These are phyloP conservation scores for Tulasnella calospora DNA, from an alignment of 768 basidiomycete species.

Conservation along the genomic window DNA sequence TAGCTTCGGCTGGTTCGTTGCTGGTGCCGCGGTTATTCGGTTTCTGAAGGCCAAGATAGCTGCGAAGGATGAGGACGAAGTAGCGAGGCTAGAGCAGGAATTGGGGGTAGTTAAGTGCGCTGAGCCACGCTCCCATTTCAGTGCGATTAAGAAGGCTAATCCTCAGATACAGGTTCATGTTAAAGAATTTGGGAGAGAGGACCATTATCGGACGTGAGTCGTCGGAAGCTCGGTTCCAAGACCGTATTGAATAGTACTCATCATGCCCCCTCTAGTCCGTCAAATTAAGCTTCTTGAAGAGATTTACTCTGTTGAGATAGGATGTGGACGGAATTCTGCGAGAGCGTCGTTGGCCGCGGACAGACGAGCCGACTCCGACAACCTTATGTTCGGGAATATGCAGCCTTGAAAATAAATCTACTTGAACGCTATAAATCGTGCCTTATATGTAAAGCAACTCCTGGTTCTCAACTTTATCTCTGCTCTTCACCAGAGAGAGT, in stretches of 20 bases:
- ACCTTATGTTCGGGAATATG: background rate
- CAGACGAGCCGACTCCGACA: background rate
- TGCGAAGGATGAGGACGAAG: background rate
- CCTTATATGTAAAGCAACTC: too few relatives aligned
- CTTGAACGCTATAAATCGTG: too few relatives aligned
- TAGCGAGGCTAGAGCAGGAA: background rate
- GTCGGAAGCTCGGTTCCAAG: background rate
- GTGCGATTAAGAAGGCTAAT: background rate
- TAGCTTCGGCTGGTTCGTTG: constrained; percentile 19
- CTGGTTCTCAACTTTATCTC: too few relatives aligned
- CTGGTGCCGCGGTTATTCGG: constrained; percentile 6
- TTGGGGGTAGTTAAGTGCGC: background rate
- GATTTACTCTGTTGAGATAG: background rate
- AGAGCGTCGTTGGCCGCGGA: background rate
- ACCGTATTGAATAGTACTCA: background rate
- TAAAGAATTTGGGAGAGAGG: background rate
- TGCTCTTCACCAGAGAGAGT: too few relatives aligned
- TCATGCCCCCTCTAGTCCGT: background rate
- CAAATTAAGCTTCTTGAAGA: constrained; percentile 9
- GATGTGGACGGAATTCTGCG: background rate
- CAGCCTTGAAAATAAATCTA: background rate
- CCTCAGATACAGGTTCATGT: background rate
- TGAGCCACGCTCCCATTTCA: background rate
- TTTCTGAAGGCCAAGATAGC: background rate
- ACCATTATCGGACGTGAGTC: background rate